A percentile compares a stretch with the other conserved stretches of the same genome.
Conservation (phyloP, 129 eudicot species). For the Artemisia argyi region DNA sequence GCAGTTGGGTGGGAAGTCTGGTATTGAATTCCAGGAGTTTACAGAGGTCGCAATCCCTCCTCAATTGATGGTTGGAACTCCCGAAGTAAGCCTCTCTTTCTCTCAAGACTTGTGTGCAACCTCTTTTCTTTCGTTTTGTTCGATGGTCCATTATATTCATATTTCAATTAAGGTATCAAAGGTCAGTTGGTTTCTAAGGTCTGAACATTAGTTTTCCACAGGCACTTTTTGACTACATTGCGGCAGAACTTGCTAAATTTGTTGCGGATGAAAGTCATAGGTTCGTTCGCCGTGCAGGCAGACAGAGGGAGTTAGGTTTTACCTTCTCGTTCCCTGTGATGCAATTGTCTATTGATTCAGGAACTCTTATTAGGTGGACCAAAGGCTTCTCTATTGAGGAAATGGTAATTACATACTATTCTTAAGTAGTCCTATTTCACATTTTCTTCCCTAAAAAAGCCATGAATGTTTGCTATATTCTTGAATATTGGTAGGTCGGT, state of each 20-base stretch:
- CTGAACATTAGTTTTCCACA: conserved; percentile 33
- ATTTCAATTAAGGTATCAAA: not conserved
- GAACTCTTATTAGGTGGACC: conserved; percentile 87
- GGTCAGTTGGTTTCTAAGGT: conserved; percentile 17
- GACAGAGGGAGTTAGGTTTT: conserved; percentile 90
- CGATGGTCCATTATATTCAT: not conserved
- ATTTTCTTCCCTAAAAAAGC: too few species aligned
- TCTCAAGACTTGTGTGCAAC: not conserved
- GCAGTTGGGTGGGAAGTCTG: conserved; percentile 66
- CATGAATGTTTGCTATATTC: too few species aligned
- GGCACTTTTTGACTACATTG: conserved; percentile 91
- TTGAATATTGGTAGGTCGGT: conserved; percentile 32
- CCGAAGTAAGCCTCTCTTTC: conserved; percentile 54
- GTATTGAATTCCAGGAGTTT: conserved; percentile 68
- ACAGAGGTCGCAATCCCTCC: conserved; percentile 85
- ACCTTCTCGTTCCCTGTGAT: conserved; percentile 95
- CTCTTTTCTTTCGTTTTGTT: not conserved
- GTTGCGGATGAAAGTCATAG: conserved; percentile 61
- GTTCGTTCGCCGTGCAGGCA: conserved; percentile 56
- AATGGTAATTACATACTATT: conserved; percentile 37
- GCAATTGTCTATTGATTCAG: conserved; percentile 83
- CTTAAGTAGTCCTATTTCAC: too few species aligned
- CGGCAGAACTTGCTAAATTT: conserved; percentile 72
- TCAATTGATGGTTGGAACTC: conserved; percentile 76
- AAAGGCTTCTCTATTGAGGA: conserved; percentile 89